These are phyloP conservation scores for Coccomyxa sp. DNA, from an alignment of 139 green algal genomes.

Conservation along the genomic window DNA sequence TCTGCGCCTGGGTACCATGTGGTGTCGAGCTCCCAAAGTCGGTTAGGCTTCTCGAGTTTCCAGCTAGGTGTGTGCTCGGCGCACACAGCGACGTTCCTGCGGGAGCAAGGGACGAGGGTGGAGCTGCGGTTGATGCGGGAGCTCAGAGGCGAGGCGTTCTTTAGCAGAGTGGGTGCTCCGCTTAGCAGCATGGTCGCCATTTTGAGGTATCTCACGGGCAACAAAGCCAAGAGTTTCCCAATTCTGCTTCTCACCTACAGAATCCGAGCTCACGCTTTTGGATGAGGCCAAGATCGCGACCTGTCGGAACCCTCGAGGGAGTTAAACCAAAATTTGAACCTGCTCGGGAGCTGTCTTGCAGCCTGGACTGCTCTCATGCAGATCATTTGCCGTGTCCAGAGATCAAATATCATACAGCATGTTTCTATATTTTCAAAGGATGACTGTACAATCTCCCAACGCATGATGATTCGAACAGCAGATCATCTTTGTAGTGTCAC, in stretches of 20 bases:
- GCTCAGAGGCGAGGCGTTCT: not conserved
- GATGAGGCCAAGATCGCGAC: not conserved
- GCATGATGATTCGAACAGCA: too few relatives aligned
- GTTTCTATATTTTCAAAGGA: too few relatives aligned
- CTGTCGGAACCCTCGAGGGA: not conserved
- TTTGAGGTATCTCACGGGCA: not conserved
- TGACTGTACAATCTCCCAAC: too few relatives aligned
- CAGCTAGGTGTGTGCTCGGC: not conserved
- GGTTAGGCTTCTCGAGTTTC: constrained; percentile 4
- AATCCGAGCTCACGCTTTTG: not conserved
- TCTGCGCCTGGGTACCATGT: constrained; percentile 19
- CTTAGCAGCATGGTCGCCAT: not conserved
- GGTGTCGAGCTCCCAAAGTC: constrained; percentile 1
- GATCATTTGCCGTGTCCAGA: not conserved
- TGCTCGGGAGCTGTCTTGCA: not conserved
- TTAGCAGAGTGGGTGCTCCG: not conserved
- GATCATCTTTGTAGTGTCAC: too few relatives aligned
- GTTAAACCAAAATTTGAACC: not conserved
- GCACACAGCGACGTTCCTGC: not conserved
- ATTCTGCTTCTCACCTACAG: not conserved
- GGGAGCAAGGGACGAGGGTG: not conserved
- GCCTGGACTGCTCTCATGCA: not conserved
- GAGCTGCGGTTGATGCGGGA: not conserved
- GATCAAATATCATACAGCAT: too few relatives aligned
- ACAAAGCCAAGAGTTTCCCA: not conserved